A percentile compares a stretch with the other conserved stretches of the same genome.
Conservation (phyloP, 257 asterid species). For the Verbascum thapsus region DNA sequence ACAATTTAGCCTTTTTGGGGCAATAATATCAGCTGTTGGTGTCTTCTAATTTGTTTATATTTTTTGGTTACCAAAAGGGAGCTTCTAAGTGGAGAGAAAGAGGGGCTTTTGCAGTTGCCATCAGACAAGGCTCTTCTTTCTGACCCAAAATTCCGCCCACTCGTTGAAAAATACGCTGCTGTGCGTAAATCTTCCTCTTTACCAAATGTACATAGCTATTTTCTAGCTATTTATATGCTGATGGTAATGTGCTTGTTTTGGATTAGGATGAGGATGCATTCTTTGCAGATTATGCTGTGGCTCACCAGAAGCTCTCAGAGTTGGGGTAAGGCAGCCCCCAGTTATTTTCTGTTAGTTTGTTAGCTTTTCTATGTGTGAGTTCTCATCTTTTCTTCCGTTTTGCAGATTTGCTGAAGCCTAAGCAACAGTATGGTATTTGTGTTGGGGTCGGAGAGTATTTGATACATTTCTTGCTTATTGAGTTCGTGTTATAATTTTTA, state of each 20-base stretch:
- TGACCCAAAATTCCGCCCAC: conserved; percentile 69
- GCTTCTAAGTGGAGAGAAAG: conserved; percentile 76
- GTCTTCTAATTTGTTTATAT: background rate
- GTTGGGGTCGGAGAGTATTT: background rate
- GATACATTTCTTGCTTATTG: conserved; percentile 4
- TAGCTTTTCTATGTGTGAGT: background rate
- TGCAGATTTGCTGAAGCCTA: conserved; percentile 70
- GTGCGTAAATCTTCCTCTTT: conserved; percentile 33
- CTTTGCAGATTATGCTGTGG: conserved; percentile 73
- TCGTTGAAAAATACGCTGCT: conserved; percentile 75
- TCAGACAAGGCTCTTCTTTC: conserved; percentile 72
- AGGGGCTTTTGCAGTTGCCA: conserved; percentile 74
- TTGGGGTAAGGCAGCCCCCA: conserved; percentile 57
- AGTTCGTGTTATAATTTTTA: conserved; percentile 12
- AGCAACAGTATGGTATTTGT: conserved; percentile 22
- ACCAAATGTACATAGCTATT: background rate
- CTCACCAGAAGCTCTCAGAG: conserved; percentile 80
- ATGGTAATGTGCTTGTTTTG: background rate
- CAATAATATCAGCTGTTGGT: background rate
- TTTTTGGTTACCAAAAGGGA: conserved; percentile 43
- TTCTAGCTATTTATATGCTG: background rate
- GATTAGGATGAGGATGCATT: conserved; percentile 83
- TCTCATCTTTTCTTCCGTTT: background rate
- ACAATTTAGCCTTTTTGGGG: no score
- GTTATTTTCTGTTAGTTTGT: background rate